phyloP scores from a whole-genome alignment of 2,329 filamentous ascomycete genomes.

The Drechslerella coelobrocha region DNA sequence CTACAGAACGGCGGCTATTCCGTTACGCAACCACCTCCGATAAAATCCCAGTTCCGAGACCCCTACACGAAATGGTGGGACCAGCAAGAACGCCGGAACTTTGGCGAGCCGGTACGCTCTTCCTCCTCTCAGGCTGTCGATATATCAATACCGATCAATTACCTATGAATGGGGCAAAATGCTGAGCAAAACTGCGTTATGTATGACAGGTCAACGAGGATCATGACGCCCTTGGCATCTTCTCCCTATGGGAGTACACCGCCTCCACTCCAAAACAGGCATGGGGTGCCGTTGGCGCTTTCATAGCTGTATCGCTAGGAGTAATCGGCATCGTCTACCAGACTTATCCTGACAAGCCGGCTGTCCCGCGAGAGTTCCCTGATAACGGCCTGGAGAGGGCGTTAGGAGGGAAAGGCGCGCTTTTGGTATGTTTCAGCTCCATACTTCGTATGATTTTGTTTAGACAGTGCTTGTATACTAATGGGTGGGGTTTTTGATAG shows the following conservation, averaged over 20 bases:
- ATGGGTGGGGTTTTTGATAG: constrained; percentile 2
- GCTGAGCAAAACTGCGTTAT: neutral
- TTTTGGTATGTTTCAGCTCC: constrained; percentile 54
- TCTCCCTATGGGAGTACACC: constrained; percentile 87
- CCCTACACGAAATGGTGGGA: constrained; percentile 96
- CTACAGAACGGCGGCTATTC: constrained; percentile 79
- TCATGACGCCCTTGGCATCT: constrained; percentile 88
- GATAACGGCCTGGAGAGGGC: constrained; percentile 76
- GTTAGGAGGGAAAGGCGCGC: constrained; percentile 67
- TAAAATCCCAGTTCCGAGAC: constrained; percentile 92
- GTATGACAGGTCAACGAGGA: constrained; percentile 76
- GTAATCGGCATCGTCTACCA: constrained; percentile 72
- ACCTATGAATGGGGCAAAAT: neutral
- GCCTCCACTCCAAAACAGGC: constrained; percentile 73
- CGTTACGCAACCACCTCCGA: constrained; percentile 71
- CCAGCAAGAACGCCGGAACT: constrained; percentile 95
- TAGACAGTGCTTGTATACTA: neutral
- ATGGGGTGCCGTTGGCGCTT: constrained; percentile 71
- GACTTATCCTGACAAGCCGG: constrained; percentile 74
- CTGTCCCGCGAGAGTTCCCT: constrained; percentile 71
- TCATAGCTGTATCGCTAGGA: constrained; percentile 69
- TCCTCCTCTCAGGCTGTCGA: neutral
- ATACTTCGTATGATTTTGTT: neutral
- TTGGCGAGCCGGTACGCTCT: constrained; percentile 74
- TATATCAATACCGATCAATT: neutral